Evolutionary conservation across 208 protist genomes (phyloP).

Genomic region (Ichthyophonus hoferi): DNA sequence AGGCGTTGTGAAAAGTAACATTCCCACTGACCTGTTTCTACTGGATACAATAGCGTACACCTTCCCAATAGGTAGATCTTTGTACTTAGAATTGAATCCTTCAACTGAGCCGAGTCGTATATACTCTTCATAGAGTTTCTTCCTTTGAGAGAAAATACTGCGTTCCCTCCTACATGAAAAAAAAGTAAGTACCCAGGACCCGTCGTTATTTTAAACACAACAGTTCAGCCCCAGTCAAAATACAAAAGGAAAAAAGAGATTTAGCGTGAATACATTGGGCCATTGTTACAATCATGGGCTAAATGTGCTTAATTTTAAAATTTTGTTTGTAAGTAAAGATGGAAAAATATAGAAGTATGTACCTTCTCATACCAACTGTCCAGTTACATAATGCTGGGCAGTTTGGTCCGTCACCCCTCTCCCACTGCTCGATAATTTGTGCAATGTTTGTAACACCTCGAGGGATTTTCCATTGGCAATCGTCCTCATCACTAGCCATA

Average conservation of each 20-base stretch:
- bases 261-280: too few species aligned
- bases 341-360: background rate
- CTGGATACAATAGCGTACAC: conserved; percentile 11
- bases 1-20: too few species aligned
- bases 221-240: too few species aligned
- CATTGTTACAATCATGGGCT: too few species aligned
- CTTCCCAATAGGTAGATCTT: background rate
- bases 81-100: background rate
- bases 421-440: conserved; percentile 11
- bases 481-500: background rate
- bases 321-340: too few species aligned
- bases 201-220: too few species aligned
- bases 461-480: background rate
- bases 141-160: background rate
- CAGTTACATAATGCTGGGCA: background rate
- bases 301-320: too few species aligned
- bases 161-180: background rate
- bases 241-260: too few species aligned
- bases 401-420: background rate
- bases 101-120: background rate
- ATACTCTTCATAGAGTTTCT: conserved; percentile 11
- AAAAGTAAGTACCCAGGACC: too few species aligned
- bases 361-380: background rate
- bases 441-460: background rate
- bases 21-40: background rate